Base-by-base conservation (phyloP, 345 rosid genomes). In the Cardamine resedifolia region DNA sequence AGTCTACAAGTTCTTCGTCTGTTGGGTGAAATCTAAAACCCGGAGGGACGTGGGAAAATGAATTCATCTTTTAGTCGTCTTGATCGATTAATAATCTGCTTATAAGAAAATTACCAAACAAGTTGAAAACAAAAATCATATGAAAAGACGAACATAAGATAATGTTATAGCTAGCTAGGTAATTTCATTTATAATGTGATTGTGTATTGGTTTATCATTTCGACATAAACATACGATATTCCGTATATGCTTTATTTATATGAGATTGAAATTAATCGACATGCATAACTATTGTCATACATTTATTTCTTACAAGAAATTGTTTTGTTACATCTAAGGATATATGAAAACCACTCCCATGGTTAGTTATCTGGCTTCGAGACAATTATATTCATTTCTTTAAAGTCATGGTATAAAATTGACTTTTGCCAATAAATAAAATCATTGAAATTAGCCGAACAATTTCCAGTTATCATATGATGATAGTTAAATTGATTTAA, bases 1-100 rank as follows among this genome's bases (percentile, higher is more conserved):
- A 89, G 76, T 89, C 96, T n/a, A 89, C 96, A 31, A 89, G 92
- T 72, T 89, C 96, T 87, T 89, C 96, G 58, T 89, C 96, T 11
- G 92, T 87, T 8, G 96, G 96, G 72, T 89, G 90, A 68, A 89
- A 89, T 76, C 96, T 84, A 75, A 89, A 89, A 53, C 96, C 96
- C 11, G 96, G 96, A 43, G 96, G 96, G 47, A 89, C 96, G 66
- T 84, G 81, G n/a, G 92, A 73, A 73, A 89, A 89, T 65, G 90
- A 68, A 81, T 87, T 81, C 96, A 89, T 88, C 10, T 70, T 79
- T 45, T 27, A 50, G 24, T 65, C 70, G 64, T 58, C 43, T 52
- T 64, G 24, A 56, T 68, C 27, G 33, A 39, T 39, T 49, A 24
- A 28, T 71, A 45, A 58, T 83, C 90, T 85, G 83, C 20, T 43